Evolutionary conservation across 2,329 filamentous ascomycete genomes (phyloP).

Genomic region (Dothideomycetes sp.): DNA sequence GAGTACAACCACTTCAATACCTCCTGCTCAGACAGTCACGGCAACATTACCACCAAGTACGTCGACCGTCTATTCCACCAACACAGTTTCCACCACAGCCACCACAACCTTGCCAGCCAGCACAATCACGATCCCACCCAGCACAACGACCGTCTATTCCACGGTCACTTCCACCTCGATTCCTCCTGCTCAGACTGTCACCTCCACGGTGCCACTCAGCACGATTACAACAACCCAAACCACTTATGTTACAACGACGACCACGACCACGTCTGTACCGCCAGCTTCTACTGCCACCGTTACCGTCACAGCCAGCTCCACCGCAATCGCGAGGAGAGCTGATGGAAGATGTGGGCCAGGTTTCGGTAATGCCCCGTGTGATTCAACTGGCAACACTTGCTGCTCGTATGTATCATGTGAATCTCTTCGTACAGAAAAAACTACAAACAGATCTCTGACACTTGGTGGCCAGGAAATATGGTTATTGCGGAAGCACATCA

Average conservation of each 20-base stretch:
- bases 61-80: not conserved
- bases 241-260: not conserved
- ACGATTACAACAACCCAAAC: not conserved
- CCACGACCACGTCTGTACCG: not conserved
- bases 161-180: not conserved
- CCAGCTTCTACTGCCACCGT: constrained; percentile 1
- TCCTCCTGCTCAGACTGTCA: not conserved
- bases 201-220: not conserved
- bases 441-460: too few relatives aligned
- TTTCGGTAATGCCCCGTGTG: too few relatives aligned
- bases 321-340: too few relatives aligned
- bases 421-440: too few relatives aligned
- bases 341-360: too few relatives aligned
- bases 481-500: not conserved
- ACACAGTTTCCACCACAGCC: not conserved
- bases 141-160: not conserved
- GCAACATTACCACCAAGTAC: not conserved
- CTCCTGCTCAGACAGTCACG: not conserved
- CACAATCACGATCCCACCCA: not conserved
- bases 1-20: not conserved
- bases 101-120: not conserved
- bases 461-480: too few relatives aligned
- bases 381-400: too few relatives aligned
- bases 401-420: too few relatives aligned
- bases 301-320: not conserved